Evolutionary conservation across 73 alveolate species (phyloP), one percentile per base, ranked within the genome.

Genomic region (Paramecium sexaurelia): DNA sequence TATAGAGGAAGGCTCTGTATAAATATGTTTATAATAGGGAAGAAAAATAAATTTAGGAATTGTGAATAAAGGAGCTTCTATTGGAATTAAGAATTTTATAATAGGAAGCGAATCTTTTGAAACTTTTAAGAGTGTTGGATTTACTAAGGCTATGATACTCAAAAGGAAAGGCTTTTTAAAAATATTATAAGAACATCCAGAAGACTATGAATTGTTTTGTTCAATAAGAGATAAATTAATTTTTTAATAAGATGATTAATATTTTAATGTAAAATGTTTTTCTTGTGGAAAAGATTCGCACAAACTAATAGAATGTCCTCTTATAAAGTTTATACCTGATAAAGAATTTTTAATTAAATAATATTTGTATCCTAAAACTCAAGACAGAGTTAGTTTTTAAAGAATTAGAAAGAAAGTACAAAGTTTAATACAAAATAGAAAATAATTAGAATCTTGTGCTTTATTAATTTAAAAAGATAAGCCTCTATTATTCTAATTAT

Each of bases 141-240:
- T 85, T 35, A 27, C 92, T 15, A 85, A 69, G 2, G 20, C 66
- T 13, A 55, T 85, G 55, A 85, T 57, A 36, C 36, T 85, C 3
- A 32, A 15, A n/a, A 85, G 92, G 24, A 47, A 55, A 11, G 36
- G 39, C 7, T 85, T 85, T 17, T 55, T 85, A 39, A 37, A 24
- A 55, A 56, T 85, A 3, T 24, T 85, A 29, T 20, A 85, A 35
- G 92, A 85, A 7, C 41, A 27, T 6, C 87, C 78, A 19, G 36
- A 55, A 36, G 92, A 85, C n/a, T 55, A 85, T 32, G 56, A 85
- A 57, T 41, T 57, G 47, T 85, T 85, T 85, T 85, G 92, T 17
- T 41, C 55, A 20, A 26, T 85, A 4, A 56, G 69, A 41, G 92
- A 85, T 33, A 35, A 85, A n/a, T 27, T 85, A 9, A 47, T 85